Evolutionary conservation across 2,329 filamentous ascomycete genomes (phyloP).

Genomic region (Cladophialophora carrionii): DNA sequence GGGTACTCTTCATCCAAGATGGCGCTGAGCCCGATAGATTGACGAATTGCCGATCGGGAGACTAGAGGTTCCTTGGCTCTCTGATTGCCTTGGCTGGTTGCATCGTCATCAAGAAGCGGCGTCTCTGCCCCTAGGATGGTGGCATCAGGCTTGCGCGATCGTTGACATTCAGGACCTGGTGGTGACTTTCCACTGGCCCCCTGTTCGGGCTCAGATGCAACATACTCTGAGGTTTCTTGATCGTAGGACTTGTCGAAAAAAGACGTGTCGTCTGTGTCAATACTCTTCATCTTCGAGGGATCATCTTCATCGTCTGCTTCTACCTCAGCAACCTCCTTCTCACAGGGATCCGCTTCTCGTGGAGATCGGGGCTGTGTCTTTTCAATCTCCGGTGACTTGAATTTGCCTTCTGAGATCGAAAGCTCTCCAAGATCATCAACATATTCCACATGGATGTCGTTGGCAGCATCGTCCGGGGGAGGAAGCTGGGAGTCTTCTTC

Average conservation of each 20-base stretch:
- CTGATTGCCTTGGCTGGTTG: neutral
- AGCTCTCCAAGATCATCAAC: neutral
- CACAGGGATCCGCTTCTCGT: neutral
- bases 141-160: neutral
- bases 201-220: conserved; percentile 8
- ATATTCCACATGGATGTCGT: neutral
- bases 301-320: neutral
- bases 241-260: neutral
- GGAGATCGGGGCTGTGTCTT: neutral
- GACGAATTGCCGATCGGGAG: conserved; percentile 1
- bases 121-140: neutral
- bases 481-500: neutral
- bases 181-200: neutral
- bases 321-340: neutral
- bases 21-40: conserved; percentile 17
- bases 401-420: neutral
- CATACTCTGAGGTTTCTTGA: conserved; percentile 14
- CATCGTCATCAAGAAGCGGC: conserved; percentile 13
- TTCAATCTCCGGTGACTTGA: conserved; percentile 2
- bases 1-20: conserved; percentile 22
- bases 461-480: neutral
- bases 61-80: conserved; percentile 3
- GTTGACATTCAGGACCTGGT: neutral
- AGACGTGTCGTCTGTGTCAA: neutral
- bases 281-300: neutral